Evolutionary conservation across 208 protist genomes (phyloP), one percentile per base, ranked within the genome.

Genomic region (Trypanosoma congolense): DNA sequence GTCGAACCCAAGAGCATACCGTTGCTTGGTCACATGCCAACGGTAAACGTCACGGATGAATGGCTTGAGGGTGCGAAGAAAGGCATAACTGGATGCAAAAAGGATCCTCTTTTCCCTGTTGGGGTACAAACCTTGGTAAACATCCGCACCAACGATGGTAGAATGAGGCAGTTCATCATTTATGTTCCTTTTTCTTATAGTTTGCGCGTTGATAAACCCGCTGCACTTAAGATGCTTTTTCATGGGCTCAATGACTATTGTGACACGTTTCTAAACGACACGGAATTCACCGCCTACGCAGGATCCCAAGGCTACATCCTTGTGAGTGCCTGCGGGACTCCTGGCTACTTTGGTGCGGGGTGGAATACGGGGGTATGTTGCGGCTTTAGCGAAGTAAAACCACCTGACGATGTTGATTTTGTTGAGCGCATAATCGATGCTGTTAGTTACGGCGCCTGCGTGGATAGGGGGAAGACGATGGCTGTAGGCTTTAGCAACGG

Each of bases 401-500:
- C 58, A 9, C 84, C 84, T 1, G 50, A 89, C 50, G 80, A 89
- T 25, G 31, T 89, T 29, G 65, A 40, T 25, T 81, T 89, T 38
- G 65, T 71, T 19, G 46, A 56, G 25, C 31, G 53, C 14, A 52
- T 86, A 10, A 62, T 88, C n/a, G 14, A 55, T 2, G 47, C 59
- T 2, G 36, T 74, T 4, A 2, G 6, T 0, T 31, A 28, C 35
- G 36, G 46, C 2, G 33, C 41, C 5, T 80, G 75, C 54, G 55
- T 88, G 16, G 61, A 90, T 51, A 16, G 33, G 5, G 42, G 30
- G 9, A 80, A 74, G 48, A 60, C 83, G 9, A 74, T 80, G 61
- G 71, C 80, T 4, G 73, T 77, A 4, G 84, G 84, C 16, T 88
- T 88, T 66, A 92, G 84, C 69, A 92, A 92, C 49, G 84, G 84